Base-by-base conservation (phyloP, 371 early-diverging fungal species). In the Mucor indicus region DNA sequence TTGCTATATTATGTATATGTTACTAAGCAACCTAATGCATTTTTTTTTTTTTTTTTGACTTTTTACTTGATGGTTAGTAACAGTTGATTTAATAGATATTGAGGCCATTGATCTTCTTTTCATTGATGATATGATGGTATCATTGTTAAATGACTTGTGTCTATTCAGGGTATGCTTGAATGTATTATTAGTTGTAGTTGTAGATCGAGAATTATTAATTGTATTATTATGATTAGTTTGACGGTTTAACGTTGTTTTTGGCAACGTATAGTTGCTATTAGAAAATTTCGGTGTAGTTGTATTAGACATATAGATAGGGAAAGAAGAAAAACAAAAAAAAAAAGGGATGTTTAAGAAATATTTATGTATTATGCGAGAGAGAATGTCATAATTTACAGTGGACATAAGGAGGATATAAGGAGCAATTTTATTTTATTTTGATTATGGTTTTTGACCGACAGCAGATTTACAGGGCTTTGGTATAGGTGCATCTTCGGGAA, bases 401-500 rank as follows among this genome's bases (percentile, higher is more conserved):
- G 4, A 33, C 29, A n/a, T n/a, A n/a, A n/a, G n/a, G n/a, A n/a
- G n/a, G n/a, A n/a, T n/a, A n/a, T n/a, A n/a, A n/a, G n/a, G n/a
- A n/a, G n/a, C n/a, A n/a, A n/a, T n/a, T n/a, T n/a, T n/a, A n/a
- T 33, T 13, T 33, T 33, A 9, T 27, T 27, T 16, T 38, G 12
- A 11, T 44, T 45, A 53, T 19, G 76, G 76, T 25, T 75, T 75
- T 39, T 69, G 65, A 1, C 47, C 50, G 4, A 52, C 42, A 2
- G 67, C 60, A 25, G 69, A 20, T 38, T 64, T 54, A 46, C 76
- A 76, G 21, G 68, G 67, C 29, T 51, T 77, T 9, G 94, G 96
- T 49, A 94, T 79, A 10, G 94, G 93, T 5, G 87, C 63, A 43
- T 80, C 67, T 2, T 87, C 84, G 38, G 88, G 88, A 41, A 95